These are phyloP conservation scores for Stagonosporopsis rhizophila DNA, from an alignment of 2,329 filamentous ascomycete species.

Conservation along the genomic window DNA sequence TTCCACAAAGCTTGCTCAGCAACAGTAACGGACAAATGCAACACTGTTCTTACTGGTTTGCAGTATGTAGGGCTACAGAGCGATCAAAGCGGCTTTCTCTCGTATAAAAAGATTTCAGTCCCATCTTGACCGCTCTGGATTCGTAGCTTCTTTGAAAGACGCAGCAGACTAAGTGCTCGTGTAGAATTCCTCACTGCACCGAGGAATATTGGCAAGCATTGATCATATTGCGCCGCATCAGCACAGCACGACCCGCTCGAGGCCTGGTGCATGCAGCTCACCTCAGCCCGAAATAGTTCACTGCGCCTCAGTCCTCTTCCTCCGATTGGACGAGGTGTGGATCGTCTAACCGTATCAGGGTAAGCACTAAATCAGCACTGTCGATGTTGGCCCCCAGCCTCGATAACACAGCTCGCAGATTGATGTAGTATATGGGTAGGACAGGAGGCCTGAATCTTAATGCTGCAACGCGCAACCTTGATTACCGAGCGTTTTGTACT, in stretches of 20 bases:
- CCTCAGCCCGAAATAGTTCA: constrained; percentile 5
- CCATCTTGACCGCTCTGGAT: neutral
- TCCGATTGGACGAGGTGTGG: neutral
- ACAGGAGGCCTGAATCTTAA: neutral
- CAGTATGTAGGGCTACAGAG: neutral
- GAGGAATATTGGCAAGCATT: neutral
- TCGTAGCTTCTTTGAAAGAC: neutral
- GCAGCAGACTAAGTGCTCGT: neutral
- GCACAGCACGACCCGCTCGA: neutral
- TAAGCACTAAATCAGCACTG: neutral
- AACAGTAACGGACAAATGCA: neutral
- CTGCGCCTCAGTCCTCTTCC: neutral
- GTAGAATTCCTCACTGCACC: neutral
- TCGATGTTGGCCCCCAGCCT: neutral
- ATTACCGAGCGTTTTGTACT: neutral
- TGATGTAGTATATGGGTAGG: neutral
- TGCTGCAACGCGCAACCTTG: neutral
- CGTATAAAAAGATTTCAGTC: neutral
- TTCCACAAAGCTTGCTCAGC: neutral
- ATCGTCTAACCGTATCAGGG: neutral
- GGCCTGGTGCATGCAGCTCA: constrained; percentile 1
- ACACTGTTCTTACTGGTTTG: neutral
- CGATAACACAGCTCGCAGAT: constrained; percentile 5
- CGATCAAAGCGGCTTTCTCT: too few relatives aligned
- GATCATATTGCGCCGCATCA: neutral